Percentiles rank a stretch among this genome's conserved stretches.
Conservation (phyloP, 169 alveolate genomes). For the Plasmodium coatneyi region DNA sequence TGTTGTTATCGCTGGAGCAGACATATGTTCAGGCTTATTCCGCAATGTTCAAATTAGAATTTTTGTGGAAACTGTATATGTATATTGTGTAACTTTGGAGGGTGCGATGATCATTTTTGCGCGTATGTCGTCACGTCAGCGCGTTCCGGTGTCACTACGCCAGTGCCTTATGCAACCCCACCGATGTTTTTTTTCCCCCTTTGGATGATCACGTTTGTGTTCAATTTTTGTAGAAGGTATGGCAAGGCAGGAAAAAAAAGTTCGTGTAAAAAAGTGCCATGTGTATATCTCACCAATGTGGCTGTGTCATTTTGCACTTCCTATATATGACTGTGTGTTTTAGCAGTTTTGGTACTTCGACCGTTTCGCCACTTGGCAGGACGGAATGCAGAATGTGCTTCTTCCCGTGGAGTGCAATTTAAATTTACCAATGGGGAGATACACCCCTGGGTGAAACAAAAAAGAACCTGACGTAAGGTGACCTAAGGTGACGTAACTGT, state of each 20-base stretch:
- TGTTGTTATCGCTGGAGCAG: not conserved
- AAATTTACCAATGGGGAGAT: not conserved
- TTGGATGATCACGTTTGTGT: not conserved
- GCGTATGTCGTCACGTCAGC: not conserved
- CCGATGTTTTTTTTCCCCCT: not conserved
- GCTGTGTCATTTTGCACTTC: not conserved
- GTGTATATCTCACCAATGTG: not conserved
- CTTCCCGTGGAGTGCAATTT: not conserved
- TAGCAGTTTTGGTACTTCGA: not conserved
- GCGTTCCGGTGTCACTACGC: not conserved
- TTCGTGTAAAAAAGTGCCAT: not conserved
- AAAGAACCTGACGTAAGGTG: not conserved
- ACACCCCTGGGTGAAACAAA: not conserved
- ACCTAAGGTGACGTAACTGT: not conserved
- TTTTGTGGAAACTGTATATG: not conserved
- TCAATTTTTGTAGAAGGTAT: not conserved
- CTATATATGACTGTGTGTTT: not conserved
- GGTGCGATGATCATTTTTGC: not conserved
- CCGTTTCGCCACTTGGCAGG: not conserved
- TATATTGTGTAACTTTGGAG: not conserved
- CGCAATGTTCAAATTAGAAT: not conserved
- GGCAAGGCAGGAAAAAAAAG: not conserved
- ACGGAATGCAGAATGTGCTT: not conserved
- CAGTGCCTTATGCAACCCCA: not conserved
- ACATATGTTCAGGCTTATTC: not conserved